These are phyloP conservation scores for Trichoderma guizhouense DNA, from an alignment of 2,329 filamentous ascomycete genomes.

Conservation along the genomic window DNA sequence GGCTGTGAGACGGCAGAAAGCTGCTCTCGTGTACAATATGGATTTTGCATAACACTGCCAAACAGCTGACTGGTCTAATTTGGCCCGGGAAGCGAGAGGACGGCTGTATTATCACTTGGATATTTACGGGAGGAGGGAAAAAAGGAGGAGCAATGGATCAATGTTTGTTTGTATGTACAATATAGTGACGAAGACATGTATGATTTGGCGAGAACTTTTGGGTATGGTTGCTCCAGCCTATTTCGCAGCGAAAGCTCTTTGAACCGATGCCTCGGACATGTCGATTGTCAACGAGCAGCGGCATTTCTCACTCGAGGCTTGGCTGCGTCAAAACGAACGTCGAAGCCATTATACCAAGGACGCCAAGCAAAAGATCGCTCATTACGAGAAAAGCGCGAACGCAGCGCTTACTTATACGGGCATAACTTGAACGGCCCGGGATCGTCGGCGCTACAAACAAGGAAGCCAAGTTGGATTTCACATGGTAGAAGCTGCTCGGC, in stretches of 20 bases:
- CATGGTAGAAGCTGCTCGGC: conserved; percentile 1
- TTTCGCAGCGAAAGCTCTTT: not conserved
- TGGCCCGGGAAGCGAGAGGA: not conserved
- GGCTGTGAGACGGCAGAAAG: not conserved
- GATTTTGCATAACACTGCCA: not conserved
- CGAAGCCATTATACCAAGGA: not conserved
- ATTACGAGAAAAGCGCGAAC: not conserved
- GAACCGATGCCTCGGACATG: not conserved
- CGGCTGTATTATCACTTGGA: not conserved
- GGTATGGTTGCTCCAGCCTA: not conserved
- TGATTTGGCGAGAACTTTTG: not conserved
- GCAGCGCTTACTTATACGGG: not conserved
- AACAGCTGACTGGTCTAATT: not conserved
- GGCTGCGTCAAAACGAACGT: not conserved
- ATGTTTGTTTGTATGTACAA: not conserved
- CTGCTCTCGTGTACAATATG: not conserved
- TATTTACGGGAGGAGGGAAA: not conserved
- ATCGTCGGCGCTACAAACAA: not conserved
- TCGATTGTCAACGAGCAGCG: not conserved
- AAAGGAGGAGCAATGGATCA: not conserved
- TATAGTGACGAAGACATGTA: not conserved
- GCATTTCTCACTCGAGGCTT: not conserved
- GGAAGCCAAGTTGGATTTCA: not conserved
- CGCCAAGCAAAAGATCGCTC: not conserved
- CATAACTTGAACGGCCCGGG: not conserved